Conservation (phyloP, 1,139 yeast species). For the Sugiyamaella paludigena region DNA sequence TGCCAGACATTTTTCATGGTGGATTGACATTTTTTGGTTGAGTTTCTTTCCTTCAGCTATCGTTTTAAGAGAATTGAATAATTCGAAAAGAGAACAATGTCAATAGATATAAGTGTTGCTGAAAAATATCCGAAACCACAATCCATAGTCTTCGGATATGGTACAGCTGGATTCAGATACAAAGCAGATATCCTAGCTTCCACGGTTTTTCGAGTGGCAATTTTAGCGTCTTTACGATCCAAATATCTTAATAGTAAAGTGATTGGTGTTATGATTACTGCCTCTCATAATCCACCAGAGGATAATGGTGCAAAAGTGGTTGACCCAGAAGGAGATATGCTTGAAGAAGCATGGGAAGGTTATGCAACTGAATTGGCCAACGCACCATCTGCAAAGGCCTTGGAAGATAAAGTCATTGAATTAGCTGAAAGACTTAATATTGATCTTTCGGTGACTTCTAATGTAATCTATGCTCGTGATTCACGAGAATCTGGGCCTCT, state of each 20-base stretch:
- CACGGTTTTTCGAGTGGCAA: constrained; percentile 80
- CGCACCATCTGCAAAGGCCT: constrained; percentile 42
- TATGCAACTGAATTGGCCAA: constrained; percentile 82
- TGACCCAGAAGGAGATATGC: constrained; percentile 93
- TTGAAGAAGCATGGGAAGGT: constrained; percentile 79
- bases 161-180: constrained; percentile 96
- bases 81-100: too few species aligned
- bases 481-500: constrained; percentile 69
- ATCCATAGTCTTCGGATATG: constrained; percentile 58
- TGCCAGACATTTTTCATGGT: too few species aligned
- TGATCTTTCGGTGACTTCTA: constrained; percentile 42
- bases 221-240: constrained; percentile 80
- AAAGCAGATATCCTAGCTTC: constrained; percentile 69
- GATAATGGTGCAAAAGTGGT: constrained; percentile 97
- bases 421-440: constrained; percentile 42
- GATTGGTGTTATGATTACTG: constrained; percentile 86
- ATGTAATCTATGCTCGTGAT: constrained; percentile 53
- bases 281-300: constrained; percentile 92
- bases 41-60: too few species aligned
- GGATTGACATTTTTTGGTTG: too few species aligned
- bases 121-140: constrained; percentile 35
- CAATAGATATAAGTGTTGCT: constrained; percentile 7
- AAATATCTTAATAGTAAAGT: constrained; percentile 63
- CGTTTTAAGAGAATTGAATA: too few species aligned
- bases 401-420: constrained; percentile 38